Evolutionary conservation across 1,139 yeast genomes (phyloP).

Genomic region (Blastobotrys aristatus): DNA sequence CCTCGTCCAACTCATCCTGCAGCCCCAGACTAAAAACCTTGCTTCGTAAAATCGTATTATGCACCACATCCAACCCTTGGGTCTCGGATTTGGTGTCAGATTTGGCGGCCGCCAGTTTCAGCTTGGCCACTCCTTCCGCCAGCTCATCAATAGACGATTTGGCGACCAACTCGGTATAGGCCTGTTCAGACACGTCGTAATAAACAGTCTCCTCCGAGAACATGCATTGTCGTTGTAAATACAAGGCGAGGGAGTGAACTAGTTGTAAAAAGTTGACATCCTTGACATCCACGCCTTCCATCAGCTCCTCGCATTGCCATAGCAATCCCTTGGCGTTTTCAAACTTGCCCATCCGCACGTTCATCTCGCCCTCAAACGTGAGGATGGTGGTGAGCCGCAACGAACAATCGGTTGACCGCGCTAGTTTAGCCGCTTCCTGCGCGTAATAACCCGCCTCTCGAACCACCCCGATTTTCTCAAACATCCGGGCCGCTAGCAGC

Average conservation of each 20-base stretch:
- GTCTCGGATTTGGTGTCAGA: conserved; percentile 6
- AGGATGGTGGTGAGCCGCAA: conserved; percentile 21
- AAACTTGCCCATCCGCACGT: conserved; percentile 22
- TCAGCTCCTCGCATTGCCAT: conserved; percentile 24
- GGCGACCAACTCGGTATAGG: conserved; percentile 17
- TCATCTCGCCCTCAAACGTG: conserved; percentile 24
- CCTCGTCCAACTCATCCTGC: conserved; percentile 23
- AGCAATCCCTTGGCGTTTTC: conserved; percentile 22
- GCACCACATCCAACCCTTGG: conserved; percentile 21
- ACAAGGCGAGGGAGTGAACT: conserved; percentile 25
- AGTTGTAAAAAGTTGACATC: conserved; percentile 23
- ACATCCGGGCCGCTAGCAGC: conserved; percentile 20
- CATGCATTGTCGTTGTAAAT: conserved; percentile 23
- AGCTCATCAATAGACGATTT: conserved; percentile 13
- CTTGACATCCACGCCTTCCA: conserved; percentile 19
- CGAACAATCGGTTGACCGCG: conserved; percentile 18
- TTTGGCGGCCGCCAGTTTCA: conserved; percentile 8
- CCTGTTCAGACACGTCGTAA: conserved; percentile 24
- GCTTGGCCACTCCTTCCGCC: conserved; percentile 15
- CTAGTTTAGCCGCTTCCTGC: conserved; percentile 24
- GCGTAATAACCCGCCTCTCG: conserved; percentile 24
- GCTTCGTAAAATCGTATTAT: conserved; percentile 23
- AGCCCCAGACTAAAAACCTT: conserved; percentile 24
- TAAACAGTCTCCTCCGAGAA: conserved; percentile 25
- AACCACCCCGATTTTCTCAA: conserved; percentile 25